A percentile compares a stretch with the other conserved stretches of the same genome.
These are phyloP conservation scores for Diaporthe destruens DNA, from an alignment of 2,329 filamentous ascomycete species.

Conservation along the genomic window DNA sequence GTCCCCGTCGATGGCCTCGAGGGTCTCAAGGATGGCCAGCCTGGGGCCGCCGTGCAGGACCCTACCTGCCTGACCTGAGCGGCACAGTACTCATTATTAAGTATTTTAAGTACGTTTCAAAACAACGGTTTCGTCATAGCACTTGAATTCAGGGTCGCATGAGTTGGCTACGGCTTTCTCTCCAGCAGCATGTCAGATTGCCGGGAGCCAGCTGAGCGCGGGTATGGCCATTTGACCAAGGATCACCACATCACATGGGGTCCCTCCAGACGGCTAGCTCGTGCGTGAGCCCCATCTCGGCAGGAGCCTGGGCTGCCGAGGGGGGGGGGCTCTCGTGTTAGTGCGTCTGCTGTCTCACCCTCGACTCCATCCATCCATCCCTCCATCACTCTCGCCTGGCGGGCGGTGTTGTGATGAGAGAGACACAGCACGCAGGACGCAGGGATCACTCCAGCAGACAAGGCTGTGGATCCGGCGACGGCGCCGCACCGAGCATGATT, in stretches of 20 bases:
- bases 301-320: neutral
- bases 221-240: slow-evolving; percentile 1
- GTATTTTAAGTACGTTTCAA: neutral
- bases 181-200: neutral
- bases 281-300: neutral
- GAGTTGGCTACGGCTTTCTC: too few species aligned
- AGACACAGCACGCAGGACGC: neutral
- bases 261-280: neutral
- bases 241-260: neutral
- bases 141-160: slow-evolving; percentile 17
- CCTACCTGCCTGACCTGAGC: neutral
- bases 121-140: slow-evolving; percentile 7
- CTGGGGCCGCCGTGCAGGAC: too few species aligned
- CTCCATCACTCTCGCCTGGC: neutral
- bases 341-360: slow-evolving; percentile 12
- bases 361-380: neutral
- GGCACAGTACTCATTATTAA: neutral
- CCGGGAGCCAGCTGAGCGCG: neutral
- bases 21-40: neutral
- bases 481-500: neutral
- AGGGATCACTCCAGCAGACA: neutral
- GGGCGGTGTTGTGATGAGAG: neutral
- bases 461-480: neutral
- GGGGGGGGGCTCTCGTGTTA: neutral
- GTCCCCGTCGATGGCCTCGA: neutral